These are phyloP conservation scores for Oryza rufipogon DNA, from an alignment of 176 grass and related monocot species.

Conservation along the genomic window DNA sequence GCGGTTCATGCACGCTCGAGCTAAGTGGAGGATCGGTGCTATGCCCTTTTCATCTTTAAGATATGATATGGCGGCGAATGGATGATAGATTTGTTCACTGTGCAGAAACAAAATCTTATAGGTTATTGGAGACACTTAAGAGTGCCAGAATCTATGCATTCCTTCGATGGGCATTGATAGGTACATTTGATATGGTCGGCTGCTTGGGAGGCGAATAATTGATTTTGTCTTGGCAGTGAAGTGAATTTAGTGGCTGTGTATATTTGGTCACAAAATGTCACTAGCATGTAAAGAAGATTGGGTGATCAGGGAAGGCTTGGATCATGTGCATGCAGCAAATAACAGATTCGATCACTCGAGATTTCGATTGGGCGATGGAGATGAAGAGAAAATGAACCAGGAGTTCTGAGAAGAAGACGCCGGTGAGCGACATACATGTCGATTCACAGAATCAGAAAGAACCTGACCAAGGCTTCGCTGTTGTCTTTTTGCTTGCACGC, in stretches of 20 bases:
- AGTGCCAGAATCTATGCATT: conserved; percentile 12
- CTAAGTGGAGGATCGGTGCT: conserved; percentile 26
- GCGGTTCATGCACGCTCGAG: not conserved
- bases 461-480: not conserved
- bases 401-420: not conserved
- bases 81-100: conserved; percentile 24
- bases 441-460: not conserved
- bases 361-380: not conserved
- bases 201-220: not conserved
- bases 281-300: not conserved
- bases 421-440: not conserved
- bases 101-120: not conserved
- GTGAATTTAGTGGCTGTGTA: not conserved
- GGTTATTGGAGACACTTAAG: not conserved
- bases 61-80: conserved; percentile 42
- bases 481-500: not conserved
- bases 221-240: not conserved
- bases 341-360: not conserved
- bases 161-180: not conserved
- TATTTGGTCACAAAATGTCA: not conserved
- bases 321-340: not conserved
- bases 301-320: conserved; percentile 11
- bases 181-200: conserved; percentile 21
- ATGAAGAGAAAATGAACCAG: not conserved
- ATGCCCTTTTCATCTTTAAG: conserved; percentile 14